Conservation (phyloP, 352 stramenopile genomes). For the Phytophthora pluvialis region DNA sequence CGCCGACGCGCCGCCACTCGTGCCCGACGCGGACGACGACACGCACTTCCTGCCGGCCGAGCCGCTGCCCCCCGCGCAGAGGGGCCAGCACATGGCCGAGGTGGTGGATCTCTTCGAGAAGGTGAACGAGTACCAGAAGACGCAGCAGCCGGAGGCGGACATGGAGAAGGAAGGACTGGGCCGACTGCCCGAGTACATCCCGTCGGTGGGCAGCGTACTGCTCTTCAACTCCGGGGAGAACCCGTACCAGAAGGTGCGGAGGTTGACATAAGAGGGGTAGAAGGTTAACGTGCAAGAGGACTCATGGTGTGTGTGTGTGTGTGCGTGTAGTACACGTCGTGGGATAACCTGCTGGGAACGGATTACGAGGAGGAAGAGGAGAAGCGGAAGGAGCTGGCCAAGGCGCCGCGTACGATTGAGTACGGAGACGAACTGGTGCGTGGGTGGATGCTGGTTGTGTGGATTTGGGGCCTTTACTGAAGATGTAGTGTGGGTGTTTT, state of each 20-base stretch:
- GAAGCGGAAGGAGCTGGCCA: conserved; percentile 81
- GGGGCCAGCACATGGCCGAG: conserved; percentile 81
- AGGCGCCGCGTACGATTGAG: conserved; percentile 78
- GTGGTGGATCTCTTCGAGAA: conserved; percentile 86
- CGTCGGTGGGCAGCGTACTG: conserved; percentile 81
- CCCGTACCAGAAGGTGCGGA: conserved; percentile 82
- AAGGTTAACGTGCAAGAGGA: neutral
- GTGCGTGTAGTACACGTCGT: conserved; percentile 78
- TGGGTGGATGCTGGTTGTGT: conserved; percentile 6
- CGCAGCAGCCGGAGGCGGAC: conserved; percentile 73
- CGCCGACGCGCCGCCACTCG: conserved; percentile 71
- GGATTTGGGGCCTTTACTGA: neutral
- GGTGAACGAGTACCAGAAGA: conserved; percentile 81
- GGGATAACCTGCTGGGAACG: conserved; percentile 86
- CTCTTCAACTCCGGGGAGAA: conserved; percentile 91
- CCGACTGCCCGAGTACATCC: conserved; percentile 80
- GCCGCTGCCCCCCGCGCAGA: conserved; percentile 68
- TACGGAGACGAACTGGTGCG: conserved; percentile 81
- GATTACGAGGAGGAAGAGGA: conserved; percentile 91
- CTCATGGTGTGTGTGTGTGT: conserved; percentile 10
- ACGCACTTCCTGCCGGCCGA: conserved; percentile 86
- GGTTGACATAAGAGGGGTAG: neutral
- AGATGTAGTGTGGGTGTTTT: conserved; percentile 1
- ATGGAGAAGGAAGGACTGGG: conserved; percentile 88
- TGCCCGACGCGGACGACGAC: conserved; percentile 76